Conservation (phyloP, 257 asterid species). For the Apocynum venetum region DNA sequence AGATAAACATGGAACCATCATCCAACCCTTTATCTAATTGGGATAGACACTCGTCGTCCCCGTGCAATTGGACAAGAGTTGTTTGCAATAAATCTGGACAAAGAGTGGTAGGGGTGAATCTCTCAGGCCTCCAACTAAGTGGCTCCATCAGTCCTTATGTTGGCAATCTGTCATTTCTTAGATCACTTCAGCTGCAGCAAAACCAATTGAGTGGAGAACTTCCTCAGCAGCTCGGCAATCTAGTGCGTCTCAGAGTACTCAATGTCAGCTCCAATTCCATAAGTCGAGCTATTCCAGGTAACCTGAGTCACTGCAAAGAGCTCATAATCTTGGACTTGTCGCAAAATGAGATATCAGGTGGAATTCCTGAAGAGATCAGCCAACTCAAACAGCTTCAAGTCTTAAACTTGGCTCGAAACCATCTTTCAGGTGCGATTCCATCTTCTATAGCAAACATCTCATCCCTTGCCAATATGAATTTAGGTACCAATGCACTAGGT, state of each 20-base stretch:
- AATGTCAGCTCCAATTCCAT: conserved; percentile 2
- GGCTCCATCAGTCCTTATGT: conserved; percentile 38
- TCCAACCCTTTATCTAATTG: too few relatives aligned
- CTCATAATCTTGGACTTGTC: conserved; percentile 33
- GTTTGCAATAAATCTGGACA: conserved; percentile 29
- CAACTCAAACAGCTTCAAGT: conserved; percentile 33
- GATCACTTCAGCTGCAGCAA: conserved; percentile 21
- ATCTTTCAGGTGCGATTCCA: conserved; percentile 47
- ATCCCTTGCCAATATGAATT: conserved; percentile 16
- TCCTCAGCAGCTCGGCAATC: conserved; percentile 39
- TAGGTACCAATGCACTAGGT: conserved; percentile 29
- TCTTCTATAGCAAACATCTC: conserved; percentile 37
- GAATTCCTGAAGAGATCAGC: conserved; percentile 34
- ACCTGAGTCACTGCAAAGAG: conserved; percentile 33
- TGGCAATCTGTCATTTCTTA: conserved; percentile 43
- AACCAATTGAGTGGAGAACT: conserved; percentile 41
- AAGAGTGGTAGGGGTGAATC: conserved; percentile 23
- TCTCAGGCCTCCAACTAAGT: too few relatives aligned
- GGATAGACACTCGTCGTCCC: conserved; percentile 20
- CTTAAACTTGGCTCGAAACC: conserved; percentile 40
- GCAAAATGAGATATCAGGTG: conserved; percentile 45
- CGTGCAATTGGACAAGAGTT: conserved; percentile 65
- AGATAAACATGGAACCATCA: too few relatives aligned
- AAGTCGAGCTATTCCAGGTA: conserved; percentile 33
- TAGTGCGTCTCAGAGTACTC: not conserved